Conservation (phyloP, 2,329 filamentous ascomycete genomes). For the Scortechinia acanthostroma region DNA sequence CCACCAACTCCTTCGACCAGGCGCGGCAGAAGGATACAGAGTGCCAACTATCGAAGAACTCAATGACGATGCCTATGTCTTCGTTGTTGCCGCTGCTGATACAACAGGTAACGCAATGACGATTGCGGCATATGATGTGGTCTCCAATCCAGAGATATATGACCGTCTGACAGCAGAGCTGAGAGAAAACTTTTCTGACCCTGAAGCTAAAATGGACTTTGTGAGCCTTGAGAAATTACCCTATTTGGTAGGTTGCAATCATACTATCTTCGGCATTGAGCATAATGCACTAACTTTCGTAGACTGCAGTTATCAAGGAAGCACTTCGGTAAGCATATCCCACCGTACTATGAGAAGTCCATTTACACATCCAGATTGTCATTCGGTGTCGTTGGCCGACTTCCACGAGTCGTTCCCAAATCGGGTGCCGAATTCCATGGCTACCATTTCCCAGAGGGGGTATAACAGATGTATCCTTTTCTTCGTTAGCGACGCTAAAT, state of each 20-base stretch:
- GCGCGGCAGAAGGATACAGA: not conserved
- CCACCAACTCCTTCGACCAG: not conserved
- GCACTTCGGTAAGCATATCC: conserved; percentile 15
- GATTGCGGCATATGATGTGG: conserved; percentile 16
- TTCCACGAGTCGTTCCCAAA: conserved; percentile 20
- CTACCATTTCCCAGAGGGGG: conserved; percentile 17
- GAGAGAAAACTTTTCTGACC: conserved; percentile 16
- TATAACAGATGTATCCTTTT: conserved; percentile 10
- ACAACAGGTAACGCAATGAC: conserved; percentile 23
- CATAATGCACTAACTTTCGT: conserved; percentile 4
- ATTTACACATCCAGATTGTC: conserved; percentile 12
- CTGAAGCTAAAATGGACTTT: conserved; percentile 12
- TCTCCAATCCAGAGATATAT: conserved; percentile 15
- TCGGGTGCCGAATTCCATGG: conserved; percentile 17
- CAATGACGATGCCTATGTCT: conserved; percentile 11
- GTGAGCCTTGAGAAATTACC: conserved; percentile 20
- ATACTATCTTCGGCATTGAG: conserved; percentile 1
- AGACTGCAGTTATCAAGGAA: conserved; percentile 24
- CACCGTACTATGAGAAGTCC: not conserved
- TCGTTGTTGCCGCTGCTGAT: conserved; percentile 18
- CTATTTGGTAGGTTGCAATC: conserved; percentile 13
- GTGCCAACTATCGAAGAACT: conserved; percentile 5
- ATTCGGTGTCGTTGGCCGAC: conserved; percentile 18
- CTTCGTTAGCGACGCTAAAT: not conserved
- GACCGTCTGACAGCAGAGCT: conserved; percentile 15